phyloP scores from a whole-genome alignment of 2,329 filamentous ascomycete genomes.

The Zasmidium citrigriseum region DNA sequence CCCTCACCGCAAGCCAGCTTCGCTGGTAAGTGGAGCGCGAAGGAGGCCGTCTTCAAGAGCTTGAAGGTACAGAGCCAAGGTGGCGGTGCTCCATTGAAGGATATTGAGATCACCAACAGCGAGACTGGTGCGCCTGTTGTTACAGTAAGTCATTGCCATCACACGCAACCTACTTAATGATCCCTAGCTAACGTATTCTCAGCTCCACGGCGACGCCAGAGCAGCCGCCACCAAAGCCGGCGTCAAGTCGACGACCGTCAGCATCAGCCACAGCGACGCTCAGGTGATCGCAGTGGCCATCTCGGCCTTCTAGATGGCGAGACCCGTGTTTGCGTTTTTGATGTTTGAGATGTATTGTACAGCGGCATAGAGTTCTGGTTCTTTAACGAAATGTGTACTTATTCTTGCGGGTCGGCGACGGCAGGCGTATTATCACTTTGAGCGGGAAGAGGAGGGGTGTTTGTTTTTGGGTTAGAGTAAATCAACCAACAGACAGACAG shows the following conservation, averaged over 20 bases:
- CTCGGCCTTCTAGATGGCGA: slow-evolving; percentile 31
- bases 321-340: background rate
- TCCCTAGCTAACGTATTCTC: slow-evolving; percentile 24
- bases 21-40: slow-evolving; percentile 93
- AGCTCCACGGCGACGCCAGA: slow-evolving; percentile 87
- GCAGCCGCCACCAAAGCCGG: slow-evolving; percentile 81
- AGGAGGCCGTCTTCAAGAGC: slow-evolving; percentile 98
- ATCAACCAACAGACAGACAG: background rate
- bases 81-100: slow-evolving; percentile 84
- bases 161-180: background rate
- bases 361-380: slow-evolving; percentile 13
- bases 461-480: background rate
- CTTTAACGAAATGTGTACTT: background rate
- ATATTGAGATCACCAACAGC: slow-evolving; percentile 88
- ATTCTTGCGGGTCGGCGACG: background rate
- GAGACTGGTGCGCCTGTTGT: slow-evolving; percentile 82
- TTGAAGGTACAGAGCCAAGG: slow-evolving; percentile 84
- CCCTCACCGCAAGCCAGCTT: slow-evolving; percentile 85
- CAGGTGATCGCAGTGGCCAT: slow-evolving; percentile 90
- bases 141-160: slow-evolving; percentile 62
- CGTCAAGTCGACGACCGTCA: slow-evolving; percentile 85
- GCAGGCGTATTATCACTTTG: too few species aligned
- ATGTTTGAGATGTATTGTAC: slow-evolving; percentile 15
- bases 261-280: slow-evolving; percentile 91
- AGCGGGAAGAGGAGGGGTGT: background rate